Percentiles rank a stretch among this genome's conserved stretches.
phyloP scores from a whole-genome alignment of 2,329 filamentous ascomycete species.

The Fusarium sp. region DNA sequence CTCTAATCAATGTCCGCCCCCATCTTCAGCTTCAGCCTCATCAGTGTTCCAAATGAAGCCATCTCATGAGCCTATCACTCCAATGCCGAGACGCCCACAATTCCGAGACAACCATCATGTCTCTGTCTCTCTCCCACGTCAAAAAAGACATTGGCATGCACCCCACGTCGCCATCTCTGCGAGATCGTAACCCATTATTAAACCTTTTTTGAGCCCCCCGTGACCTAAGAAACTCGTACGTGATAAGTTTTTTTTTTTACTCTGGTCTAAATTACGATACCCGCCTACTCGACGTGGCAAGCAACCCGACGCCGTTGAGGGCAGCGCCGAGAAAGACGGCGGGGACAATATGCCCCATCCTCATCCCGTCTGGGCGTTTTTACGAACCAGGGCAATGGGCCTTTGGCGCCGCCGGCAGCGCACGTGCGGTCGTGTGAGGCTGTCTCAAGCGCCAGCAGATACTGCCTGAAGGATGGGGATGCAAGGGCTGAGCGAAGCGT shows the following conservation, averaged over 20 bases:
- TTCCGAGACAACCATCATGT: neutral
- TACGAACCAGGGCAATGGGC: neutral
- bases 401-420: neutral
- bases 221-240: slow-evolving; percentile 14
- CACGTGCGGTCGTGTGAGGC: slow-evolving; percentile 24
- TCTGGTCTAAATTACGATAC: neutral
- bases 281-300: slow-evolving; percentile 5
- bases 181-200: slow-evolving; percentile 17
- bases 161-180: slow-evolving; percentile 32
- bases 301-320: neutral
- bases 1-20: neutral
- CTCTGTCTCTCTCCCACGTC: neutral
- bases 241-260: neutral
- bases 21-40: slow-evolving; percentile 20
- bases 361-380: neutral
- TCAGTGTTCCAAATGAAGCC: neutral
- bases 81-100: neutral
- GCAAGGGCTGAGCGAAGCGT: neutral
- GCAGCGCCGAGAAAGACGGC: neutral
- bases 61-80: neutral
- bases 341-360: neutral
- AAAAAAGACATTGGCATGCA: slow-evolving; percentile 2
- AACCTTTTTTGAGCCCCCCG: neutral
- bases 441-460: slow-evolving; percentile 1
- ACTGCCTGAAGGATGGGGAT: neutral